These are phyloP conservation scores for Collybia mongolica DNA, from an alignment of 768 basidiomycete species.

Conservation along the genomic window DNA sequence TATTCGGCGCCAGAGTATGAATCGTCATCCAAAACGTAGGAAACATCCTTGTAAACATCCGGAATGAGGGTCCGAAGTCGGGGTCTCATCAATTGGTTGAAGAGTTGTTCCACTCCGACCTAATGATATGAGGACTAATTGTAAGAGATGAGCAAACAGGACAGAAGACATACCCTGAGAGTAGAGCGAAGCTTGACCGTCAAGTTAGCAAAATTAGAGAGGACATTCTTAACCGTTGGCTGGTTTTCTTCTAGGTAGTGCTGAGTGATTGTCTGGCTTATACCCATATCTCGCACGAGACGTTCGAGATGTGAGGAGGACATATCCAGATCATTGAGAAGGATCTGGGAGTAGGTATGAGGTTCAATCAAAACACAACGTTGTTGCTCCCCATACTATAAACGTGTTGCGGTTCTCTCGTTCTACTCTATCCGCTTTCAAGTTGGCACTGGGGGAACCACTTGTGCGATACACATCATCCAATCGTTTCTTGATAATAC, in stretches of 20 bases:
- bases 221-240: slow-evolving; percentile 40
- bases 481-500: slow-evolving; percentile 78
- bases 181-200: slow-evolving; percentile 67
- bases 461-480: slow-evolving; percentile 80
- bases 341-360: slow-evolving; percentile 48
- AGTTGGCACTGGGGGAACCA: slow-evolving; percentile 38
- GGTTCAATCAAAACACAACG: slow-evolving; percentile 1
- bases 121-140: slow-evolving; percentile 23
- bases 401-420: slow-evolving; percentile 77
- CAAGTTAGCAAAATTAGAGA: slow-evolving; percentile 52
- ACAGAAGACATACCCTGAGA: slow-evolving; percentile 54
- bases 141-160: not conserved
- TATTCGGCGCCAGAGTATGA: slow-evolving; percentile 80
- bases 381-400: slow-evolving; percentile 57
- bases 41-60: slow-evolving; percentile 89
- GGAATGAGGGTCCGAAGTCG: slow-evolving; percentile 78
- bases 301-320: slow-evolving; percentile 89
- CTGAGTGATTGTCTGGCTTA: slow-evolving; percentile 56
- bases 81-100: slow-evolving; percentile 92
- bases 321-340: slow-evolving; percentile 92
- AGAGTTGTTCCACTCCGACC: slow-evolving; percentile 89
- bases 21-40: slow-evolving; percentile 89
- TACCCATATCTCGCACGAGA: slow-evolving; percentile 63
- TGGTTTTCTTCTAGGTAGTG: slow-evolving; percentile 66
- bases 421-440: slow-evolving; percentile 73